These are phyloP conservation scores for Leptographium radiaticola DNA, from an alignment of 2,329 filamentous ascomycete genomes.

Conservation along the genomic window DNA sequence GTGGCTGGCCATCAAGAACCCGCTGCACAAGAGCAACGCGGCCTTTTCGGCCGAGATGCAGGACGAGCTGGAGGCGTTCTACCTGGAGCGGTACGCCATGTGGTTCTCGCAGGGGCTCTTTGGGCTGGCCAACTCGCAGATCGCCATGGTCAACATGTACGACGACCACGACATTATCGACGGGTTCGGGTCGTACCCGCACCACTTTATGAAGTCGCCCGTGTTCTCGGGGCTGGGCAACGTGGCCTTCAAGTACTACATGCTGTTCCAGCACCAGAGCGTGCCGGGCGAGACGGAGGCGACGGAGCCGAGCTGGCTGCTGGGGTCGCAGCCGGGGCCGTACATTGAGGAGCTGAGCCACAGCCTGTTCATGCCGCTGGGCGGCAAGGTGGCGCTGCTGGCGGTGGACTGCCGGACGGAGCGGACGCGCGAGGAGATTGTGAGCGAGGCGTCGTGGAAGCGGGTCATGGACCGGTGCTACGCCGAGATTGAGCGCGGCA, in stretches of 20 bases:
- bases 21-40: constrained; percentile 63
- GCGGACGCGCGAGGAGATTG: constrained; percentile 66
- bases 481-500: constrained; percentile 66
- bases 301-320: constrained; percentile 81
- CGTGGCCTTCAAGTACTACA: constrained; percentile 95
- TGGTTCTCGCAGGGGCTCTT: constrained; percentile 98
- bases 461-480: constrained; percentile 78
- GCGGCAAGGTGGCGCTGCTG: constrained; percentile 65
- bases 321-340: constrained; percentile 68
- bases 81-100: constrained; percentile 74
- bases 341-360: constrained; percentile 82
- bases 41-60: constrained; percentile 75
- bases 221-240: constrained; percentile 84
- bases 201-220: constrained; percentile 80
- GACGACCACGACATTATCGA: constrained; percentile 91
- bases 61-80: constrained; percentile 77
- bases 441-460: constrained; percentile 72
- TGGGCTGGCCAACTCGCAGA: constrained; percentile 82
- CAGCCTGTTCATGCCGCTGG: constrained; percentile 75
- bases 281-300: constrained; percentile 65
- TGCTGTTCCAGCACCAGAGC: constrained; percentile 96
- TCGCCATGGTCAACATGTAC: constrained; percentile 97
- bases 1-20: constrained; percentile 74
- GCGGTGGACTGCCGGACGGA: constrained; percentile 89
- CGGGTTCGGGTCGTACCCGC: constrained; percentile 85